phyloP scores from a whole-genome alignment of 2,329 filamentous ascomycete species.

The Neofusicoccum umdonicola region DNA sequence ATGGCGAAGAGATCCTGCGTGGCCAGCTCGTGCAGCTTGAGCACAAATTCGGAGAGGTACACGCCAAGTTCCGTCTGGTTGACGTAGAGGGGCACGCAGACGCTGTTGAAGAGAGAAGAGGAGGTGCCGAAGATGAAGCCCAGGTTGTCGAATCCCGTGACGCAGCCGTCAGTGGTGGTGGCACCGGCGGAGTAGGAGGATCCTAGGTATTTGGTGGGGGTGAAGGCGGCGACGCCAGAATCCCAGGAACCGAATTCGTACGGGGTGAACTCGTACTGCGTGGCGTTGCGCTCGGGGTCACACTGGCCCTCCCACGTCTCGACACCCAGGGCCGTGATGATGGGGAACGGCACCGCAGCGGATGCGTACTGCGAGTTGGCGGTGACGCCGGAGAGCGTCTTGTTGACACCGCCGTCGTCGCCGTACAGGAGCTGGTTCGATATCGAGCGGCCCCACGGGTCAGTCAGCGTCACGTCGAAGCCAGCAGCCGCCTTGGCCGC shows the following conservation, averaged over 20 bases:
- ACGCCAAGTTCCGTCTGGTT: slow-evolving; percentile 8
- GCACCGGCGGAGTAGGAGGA: slow-evolving; percentile 55
- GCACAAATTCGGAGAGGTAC: slow-evolving; percentile 16
- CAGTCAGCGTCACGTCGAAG: slow-evolving; percentile 41
- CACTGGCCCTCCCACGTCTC: slow-evolving; percentile 35
- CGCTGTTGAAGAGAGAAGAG: slow-evolving; percentile 41
- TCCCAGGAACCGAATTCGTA: slow-evolving; percentile 68
- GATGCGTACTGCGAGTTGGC: slow-evolving; percentile 40
- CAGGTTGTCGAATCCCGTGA: slow-evolving; percentile 49
- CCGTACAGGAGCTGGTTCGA: slow-evolving; percentile 41
- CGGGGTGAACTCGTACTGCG: slow-evolving; percentile 64
- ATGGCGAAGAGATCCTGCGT: slow-evolving; percentile 44
- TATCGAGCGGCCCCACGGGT: slow-evolving; percentile 42
- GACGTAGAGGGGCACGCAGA: slow-evolving; percentile 24
- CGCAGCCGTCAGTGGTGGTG: slow-evolving; percentile 43
- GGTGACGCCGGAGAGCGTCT: slow-evolving; percentile 35
- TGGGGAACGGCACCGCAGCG: slow-evolving; percentile 44
- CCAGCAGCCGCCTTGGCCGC: slow-evolving; percentile 38
- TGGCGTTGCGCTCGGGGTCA: slow-evolving; percentile 48
- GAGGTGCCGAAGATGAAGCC: slow-evolving; percentile 49
- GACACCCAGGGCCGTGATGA: slow-evolving; percentile 40
- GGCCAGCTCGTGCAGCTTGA: slow-evolving; percentile 28
- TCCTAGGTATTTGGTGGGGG: slow-evolving; percentile 59
- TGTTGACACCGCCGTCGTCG: slow-evolving; percentile 37
- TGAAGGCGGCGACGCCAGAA: slow-evolving; percentile 58